Evolutionary conservation across 352 stramenopile genomes (phyloP).

Genomic region (Peronospora belbahrii): DNA sequence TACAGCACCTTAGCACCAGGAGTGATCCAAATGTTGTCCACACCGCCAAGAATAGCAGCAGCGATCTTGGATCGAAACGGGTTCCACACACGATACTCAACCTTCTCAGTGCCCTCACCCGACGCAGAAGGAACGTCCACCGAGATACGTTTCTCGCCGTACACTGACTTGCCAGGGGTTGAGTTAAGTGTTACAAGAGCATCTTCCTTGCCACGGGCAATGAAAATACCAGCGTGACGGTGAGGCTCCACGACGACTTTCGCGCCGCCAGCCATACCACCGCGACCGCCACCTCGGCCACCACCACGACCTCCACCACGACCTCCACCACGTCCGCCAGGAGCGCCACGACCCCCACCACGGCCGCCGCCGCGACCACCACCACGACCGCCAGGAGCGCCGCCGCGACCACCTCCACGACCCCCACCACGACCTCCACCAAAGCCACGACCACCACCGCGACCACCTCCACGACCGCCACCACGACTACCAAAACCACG

Average conservation of each 20-base stretch:
- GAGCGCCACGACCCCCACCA: conserved; percentile 35
- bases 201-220: conserved; percentile 98
- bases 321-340: conserved; percentile 34
- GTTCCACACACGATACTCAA: conserved; percentile 99
- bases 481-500: conserved; percentile 60
- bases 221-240: conserved; percentile 97
- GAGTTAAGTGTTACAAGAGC: conserved; percentile 98
- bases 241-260: conserved; percentile 98
- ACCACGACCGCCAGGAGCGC: conserved; percentile 40
- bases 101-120: conserved; percentile 91
- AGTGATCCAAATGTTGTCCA: conserved; percentile 98
- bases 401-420: conserved; percentile 28
- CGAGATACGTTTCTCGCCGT: conserved; percentile 99
- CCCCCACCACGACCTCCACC: conserved; percentile 47
- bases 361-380: conserved; percentile 27
- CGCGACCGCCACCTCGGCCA: conserved; percentile 48
- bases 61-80: conserved; percentile 99
- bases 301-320: conserved; percentile 53
- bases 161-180: conserved; percentile 97
- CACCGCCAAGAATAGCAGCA: conserved; percentile 97
- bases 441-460: conserved; percentile 31
- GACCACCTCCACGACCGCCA: conserved; percentile 43
- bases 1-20: conserved; percentile 98
- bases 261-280: conserved; percentile 91
- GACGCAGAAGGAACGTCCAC: conserved; percentile 91